Evolutionary conservation across 192 early-diverging fungal species (phyloP), one percentile per base, ranked within the genome.

Genomic region (Coemansia sp.): DNA sequence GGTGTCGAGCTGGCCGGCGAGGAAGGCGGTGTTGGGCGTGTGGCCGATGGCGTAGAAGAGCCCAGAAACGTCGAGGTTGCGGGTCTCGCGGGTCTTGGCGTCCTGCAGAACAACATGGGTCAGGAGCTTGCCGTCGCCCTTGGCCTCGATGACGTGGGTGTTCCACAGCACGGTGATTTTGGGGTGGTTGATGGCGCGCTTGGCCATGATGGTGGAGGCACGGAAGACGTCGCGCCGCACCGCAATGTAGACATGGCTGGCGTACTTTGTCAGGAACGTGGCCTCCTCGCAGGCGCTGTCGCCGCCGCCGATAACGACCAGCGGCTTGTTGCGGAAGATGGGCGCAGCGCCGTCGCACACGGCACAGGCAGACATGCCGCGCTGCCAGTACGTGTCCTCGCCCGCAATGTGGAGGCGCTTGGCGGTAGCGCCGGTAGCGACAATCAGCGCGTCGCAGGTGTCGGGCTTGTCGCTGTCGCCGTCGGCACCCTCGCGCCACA

Each of bases 31-130:
- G 77, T 94, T 93, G 34, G 96, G 96, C 30, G 74, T 83, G 72
- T 99, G 96, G 40, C 96, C 96, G 69, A 99, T 97, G 23, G 96
- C 96, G 71, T 97, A 99, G 75, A 99, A 97, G 51, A 99, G 76
- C 37, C 96, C 96, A 56, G 89, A 96, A 36, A 88, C 88, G 16
- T 82, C 67, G 46, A 96, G 70, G 17, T 85, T 78, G 56, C 78
- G 61, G 21, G 42, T 77, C 71, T 87, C 87, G 14, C 81, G 77
- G 12, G 90, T 87, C 51, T 83, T 76, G 52, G 89, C 94, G 71
- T 93, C 83, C 77, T 90, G 63, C 63, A 91, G 79, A 16, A 82
- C 83, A 11, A 97, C 79, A 2, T 80, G 66, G 23, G 81, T 82
- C 55, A 99, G 80, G 40, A 92, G 66, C n/a, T 79, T 73, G 23